Evolutionary conservation across 2,329 filamentous ascomycete genomes (phyloP).

Genomic region (Sclerotinia spermophila): DNA sequence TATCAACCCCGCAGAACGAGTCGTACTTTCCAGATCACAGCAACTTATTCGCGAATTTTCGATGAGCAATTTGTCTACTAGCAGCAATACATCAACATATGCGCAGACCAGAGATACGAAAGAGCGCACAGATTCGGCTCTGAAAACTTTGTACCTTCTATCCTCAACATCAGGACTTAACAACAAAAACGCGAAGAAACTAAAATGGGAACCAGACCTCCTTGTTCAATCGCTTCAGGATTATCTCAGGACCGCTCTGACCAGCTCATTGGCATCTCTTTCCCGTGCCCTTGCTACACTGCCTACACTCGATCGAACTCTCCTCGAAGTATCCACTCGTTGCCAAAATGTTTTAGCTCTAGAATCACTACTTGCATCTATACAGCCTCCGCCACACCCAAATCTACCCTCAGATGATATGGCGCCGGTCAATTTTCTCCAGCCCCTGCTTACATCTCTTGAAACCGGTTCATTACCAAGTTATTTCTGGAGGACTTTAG

Average conservation of each 20-base stretch:
- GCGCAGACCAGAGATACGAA: constrained; percentile 70
- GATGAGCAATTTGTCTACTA: constrained; percentile 54
- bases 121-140: constrained; percentile 67
- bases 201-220: constrained; percentile 54
- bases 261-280: constrained; percentile 72
- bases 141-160: constrained; percentile 75
- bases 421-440: constrained; percentile 53
- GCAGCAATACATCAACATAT: constrained; percentile 52
- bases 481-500: constrained; percentile 91
- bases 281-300: constrained; percentile 74
- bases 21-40: constrained; percentile 69
- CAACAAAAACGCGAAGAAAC: constrained; percentile 40
- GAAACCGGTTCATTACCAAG: constrained; percentile 84
- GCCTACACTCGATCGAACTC: constrained; percentile 74
- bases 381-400: constrained; percentile 66
- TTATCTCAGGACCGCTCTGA: constrained; percentile 77
- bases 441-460: constrained; percentile 69
- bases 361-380: constrained; percentile 69
- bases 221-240: constrained; percentile 74
- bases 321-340: constrained; percentile 75
- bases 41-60: constrained; percentile 81
- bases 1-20: constrained; percentile 67
- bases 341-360: constrained; percentile 92
- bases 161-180: constrained; percentile 60
- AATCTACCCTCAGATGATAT: constrained; percentile 45